A percentile compares a stretch with the other conserved stretches of the same genome.
Conservation (phyloP, 2,329 filamentous ascomycete species). For the Emmonsia crescens region DNA sequence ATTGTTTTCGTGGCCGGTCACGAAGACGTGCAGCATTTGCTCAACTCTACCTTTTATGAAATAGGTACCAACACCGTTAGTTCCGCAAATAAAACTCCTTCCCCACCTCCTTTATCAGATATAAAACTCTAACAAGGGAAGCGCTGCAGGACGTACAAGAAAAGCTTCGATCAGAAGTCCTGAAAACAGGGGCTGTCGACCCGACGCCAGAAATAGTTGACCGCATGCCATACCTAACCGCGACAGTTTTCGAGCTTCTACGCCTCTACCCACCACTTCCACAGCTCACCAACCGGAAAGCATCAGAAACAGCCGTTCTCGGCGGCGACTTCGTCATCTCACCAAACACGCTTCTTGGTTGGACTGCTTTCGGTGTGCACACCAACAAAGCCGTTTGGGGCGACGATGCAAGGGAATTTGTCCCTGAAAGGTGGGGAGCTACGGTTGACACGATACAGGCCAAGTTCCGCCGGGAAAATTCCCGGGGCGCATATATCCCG, state of each 20-base stretch:
- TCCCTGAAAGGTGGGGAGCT: conserved; percentile 27
- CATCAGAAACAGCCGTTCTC: conserved; percentile 18
- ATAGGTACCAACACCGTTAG: background rate
- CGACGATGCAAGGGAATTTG: conserved; percentile 21
- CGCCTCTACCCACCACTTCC: conserved; percentile 41
- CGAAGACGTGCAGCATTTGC: conserved; percentile 32
- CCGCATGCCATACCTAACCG: background rate
- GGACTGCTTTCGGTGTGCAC: conserved; percentile 33
- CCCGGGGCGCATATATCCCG: conserved; percentile 20
- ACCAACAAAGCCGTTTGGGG: conserved; percentile 27
- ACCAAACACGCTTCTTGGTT: conserved; percentile 31
- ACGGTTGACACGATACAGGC: conserved; percentile 24
- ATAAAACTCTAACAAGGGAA: background rate
- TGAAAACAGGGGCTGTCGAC: conserved; percentile 4
- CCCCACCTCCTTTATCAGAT: background rate
- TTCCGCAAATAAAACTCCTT: background rate
- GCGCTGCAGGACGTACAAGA: conserved; percentile 19
- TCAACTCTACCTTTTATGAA: conserved; percentile 28
- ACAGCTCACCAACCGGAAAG: conserved; percentile 40
- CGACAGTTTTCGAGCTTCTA: conserved; percentile 16
- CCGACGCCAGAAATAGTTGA: conserved; percentile 10
- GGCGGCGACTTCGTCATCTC: conserved; percentile 24
- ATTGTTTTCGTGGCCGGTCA: conserved; percentile 34
- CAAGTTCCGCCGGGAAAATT: conserved; percentile 17
- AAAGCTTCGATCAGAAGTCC: conserved; percentile 24